phyloP scores from a whole-genome alignment of 2,329 filamentous ascomycete genomes.

The Cladosporium phlei region DNA sequence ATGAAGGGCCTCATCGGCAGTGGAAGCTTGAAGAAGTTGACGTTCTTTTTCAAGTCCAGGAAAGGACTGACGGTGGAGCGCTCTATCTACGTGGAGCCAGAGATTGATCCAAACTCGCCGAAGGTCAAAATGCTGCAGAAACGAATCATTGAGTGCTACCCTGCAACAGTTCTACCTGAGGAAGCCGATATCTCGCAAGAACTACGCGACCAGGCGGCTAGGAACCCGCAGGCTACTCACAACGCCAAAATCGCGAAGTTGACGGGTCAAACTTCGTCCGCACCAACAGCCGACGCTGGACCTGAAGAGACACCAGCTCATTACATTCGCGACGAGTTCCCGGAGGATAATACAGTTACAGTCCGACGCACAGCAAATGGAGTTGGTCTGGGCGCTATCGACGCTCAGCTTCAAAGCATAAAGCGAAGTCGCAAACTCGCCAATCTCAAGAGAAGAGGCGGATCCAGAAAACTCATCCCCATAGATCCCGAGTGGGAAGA shows the following conservation, averaged over 20 bases:
- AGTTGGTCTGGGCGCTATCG: slow-evolving; percentile 3
- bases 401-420: slow-evolving; percentile 4
- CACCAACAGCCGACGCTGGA: background rate
- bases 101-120: slow-evolving; percentile 42
- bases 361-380: slow-evolving; percentile 4
- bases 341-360: slow-evolving; percentile 5
- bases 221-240: slow-evolving; percentile 2
- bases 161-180: slow-evolving; percentile 42
- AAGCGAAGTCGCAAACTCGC: slow-evolving; percentile 19
- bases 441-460: background rate
- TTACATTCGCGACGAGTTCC: slow-evolving; percentile 14
- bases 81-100: slow-evolving; percentile 45
- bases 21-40: slow-evolving; percentile 49
- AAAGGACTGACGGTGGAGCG: slow-evolving; percentile 48
- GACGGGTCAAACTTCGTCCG: background rate
- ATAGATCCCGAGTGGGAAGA: background rate
- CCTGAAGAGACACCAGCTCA: background rate
- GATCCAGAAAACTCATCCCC: background rate
- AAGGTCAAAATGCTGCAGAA: slow-evolving; percentile 46
- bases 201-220: slow-evolving; percentile 17
- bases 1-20: slow-evolving; percentile 48
- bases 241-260: background rate
- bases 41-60: slow-evolving; percentile 47
- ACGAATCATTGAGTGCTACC: slow-evolving; percentile 45
- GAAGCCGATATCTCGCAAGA: slow-evolving; percentile 37